Percentiles rank a stretch among this genome's conserved stretches.
Evolutionary conservation across 108 stramenopile genomes (phyloP).

Genomic region (Hondaea fermentalgiana): DNA sequence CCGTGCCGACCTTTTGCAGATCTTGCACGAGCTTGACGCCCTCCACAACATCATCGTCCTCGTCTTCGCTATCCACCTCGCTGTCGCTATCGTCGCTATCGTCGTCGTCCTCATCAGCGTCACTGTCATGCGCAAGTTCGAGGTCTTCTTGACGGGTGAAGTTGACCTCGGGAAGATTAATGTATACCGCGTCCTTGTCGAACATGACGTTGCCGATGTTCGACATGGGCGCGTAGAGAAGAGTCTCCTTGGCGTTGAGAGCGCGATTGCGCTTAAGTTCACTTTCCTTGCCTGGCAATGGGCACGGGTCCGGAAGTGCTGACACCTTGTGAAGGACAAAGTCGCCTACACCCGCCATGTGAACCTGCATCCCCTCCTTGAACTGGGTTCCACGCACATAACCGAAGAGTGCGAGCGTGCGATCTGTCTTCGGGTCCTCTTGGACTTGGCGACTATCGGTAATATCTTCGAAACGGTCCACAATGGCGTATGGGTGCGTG

Average conservation of each 20-base stretch:
- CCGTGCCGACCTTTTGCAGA: constrained; percentile 73
- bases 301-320: constrained; percentile 63
- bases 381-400: constrained; percentile 89
- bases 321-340: constrained; percentile 62
- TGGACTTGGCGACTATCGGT: constrained; percentile 65
- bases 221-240: constrained; percentile 85
- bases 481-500: constrained; percentile 89
- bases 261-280: constrained; percentile 54
- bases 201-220: constrained; percentile 82
- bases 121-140: constrained; percentile 18
- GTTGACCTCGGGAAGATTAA: constrained; percentile 78
- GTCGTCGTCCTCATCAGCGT: constrained; percentile 27
- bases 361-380: constrained; percentile 71
- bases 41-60: constrained; percentile 39
- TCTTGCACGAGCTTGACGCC: constrained; percentile 63
- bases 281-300: constrained; percentile 62
- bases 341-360: constrained; percentile 92
- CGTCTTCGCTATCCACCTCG: constrained; percentile 32
- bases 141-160: constrained; percentile 75
- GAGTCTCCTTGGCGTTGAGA: constrained; percentile 72
- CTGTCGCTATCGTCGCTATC: constrained; percentile 32
- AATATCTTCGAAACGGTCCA: constrained; percentile 86
- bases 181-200: constrained; percentile 94
- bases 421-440: constrained; percentile 66
- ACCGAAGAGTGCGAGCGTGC: constrained; percentile 80